Evolutionary conservation across 495 filamentous ascomycete genomes (phyloP), one percentile per base, ranked within the genome.

Genomic region (Pyronema omphalodes): DNA sequence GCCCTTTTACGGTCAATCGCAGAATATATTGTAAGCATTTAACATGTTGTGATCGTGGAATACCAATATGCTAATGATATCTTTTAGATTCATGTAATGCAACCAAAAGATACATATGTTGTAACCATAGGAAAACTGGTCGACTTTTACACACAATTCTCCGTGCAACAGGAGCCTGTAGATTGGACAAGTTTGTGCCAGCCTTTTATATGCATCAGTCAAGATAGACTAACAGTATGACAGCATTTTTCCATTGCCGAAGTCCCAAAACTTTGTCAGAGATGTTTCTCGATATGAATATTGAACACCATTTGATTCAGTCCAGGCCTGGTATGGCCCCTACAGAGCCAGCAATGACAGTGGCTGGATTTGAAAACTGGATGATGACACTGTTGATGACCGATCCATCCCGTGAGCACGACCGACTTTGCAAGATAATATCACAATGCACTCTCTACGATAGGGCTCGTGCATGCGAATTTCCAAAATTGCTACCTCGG

Each of bases 281-380:
- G 34, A 70, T 94, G 51, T 94, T 86, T 64, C 75, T 79, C 45
- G 82, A 83, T 37, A 71, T 94, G 9, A 74, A 75, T 17, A 88
- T 82, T 58, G 75, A 89, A 59, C 86, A 93, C 62, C 83, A 88
- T 67, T 74, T 93, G 9, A 75, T 93, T 1, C 88, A 87, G 57
- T 68, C 73, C 18, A 70, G 74, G 34, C 59, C 73, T 12, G 70
- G 72, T 9, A 71, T 76, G 46, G 67, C 72, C 52, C 86, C 88
- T 3, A 74, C 75, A 44, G 74, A 86, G 35, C 88, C 88, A 1
- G 82, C 76, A 11, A 71, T 95, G 12, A 94, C 88, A 1, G 82
- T 84, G 2, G 60, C 71, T 33, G 89, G 89, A 3, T 96, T 93
- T 65, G 74, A 82, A 55, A 69, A 69, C 52, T 94, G 84, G 79